Evolutionary conservation across 2,329 filamentous ascomycete species (phyloP).

Genomic region (Tolypocladium guangdongense): DNA sequence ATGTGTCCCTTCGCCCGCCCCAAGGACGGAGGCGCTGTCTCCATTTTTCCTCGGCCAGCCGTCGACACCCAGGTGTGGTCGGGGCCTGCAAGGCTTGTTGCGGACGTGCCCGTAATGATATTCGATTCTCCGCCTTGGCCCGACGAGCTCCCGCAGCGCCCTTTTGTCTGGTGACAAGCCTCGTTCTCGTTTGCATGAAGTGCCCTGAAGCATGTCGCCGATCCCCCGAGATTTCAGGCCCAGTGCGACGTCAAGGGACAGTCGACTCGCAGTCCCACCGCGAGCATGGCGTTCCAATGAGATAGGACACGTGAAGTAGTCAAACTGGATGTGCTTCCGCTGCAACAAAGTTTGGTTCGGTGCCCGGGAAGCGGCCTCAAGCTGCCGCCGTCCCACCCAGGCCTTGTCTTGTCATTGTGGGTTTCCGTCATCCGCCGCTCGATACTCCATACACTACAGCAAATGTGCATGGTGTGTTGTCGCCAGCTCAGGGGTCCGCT

Average conservation of each 20-base stretch:
- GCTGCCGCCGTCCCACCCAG: too few relatives aligned
- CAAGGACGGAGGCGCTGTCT: neutral
- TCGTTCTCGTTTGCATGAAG: neutral
- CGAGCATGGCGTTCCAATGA: neutral
- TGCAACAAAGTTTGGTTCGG: neutral
- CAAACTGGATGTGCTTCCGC: neutral
- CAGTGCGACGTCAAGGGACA: neutral
- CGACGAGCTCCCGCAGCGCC: neutral
- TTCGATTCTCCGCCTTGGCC: neutral
- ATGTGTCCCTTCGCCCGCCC: too few relatives aligned
- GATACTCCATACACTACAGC: neutral
- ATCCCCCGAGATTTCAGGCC: too few relatives aligned
- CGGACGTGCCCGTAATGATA: too few relatives aligned
- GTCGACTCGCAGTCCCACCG: neutral
- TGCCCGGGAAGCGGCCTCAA: neutral
- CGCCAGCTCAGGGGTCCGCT: neutral
- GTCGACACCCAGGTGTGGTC: neutral
- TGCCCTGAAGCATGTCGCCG: too few relatives aligned
- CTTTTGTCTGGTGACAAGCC: neutral
- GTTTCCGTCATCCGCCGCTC: too few relatives aligned
- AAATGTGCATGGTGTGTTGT: neutral
- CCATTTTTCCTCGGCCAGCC: neutral
- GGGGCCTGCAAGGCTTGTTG: too few relatives aligned
- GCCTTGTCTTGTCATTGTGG: too few relatives aligned
- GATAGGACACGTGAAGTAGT: too few relatives aligned